These are phyloP conservation scores for Penicillium sp. DNA, from an alignment of 2,329 filamentous ascomycete species.

Conservation along the genomic window DNA sequence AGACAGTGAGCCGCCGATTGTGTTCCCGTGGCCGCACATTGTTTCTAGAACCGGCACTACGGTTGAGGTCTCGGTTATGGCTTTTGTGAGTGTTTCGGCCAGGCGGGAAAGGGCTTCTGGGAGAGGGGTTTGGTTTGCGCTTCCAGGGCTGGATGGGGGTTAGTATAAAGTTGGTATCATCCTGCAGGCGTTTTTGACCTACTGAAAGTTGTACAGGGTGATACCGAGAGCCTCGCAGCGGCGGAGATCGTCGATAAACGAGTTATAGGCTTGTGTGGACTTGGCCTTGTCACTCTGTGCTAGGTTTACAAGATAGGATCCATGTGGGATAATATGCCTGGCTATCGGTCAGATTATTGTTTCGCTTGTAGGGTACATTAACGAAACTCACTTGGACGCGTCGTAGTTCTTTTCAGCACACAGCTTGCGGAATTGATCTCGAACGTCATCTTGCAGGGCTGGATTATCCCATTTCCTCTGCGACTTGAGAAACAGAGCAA, in stretches of 20 bases:
- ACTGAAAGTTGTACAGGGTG: slow-evolving; percentile 92
- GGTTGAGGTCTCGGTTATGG: slow-evolving; percentile 67
- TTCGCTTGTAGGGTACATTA: neutral
- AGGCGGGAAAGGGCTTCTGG: slow-evolving; percentile 71
- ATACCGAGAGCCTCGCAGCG: slow-evolving; percentile 85
- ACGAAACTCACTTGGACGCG: slow-evolving; percentile 48
- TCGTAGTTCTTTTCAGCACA: slow-evolving; percentile 69
- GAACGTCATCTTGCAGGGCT: slow-evolving; percentile 63
- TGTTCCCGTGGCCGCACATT: slow-evolving; percentile 86
- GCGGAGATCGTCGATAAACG: slow-evolving; percentile 81
- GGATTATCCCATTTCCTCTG: slow-evolving; percentile 93
- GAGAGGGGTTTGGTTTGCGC: slow-evolving; percentile 63
- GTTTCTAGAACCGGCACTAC: slow-evolving; percentile 89
- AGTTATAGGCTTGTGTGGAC: slow-evolving; percentile 75
- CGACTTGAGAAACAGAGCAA: slow-evolving; percentile 92
- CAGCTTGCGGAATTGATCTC: slow-evolving; percentile 63
- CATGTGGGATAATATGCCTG: slow-evolving; percentile 77
- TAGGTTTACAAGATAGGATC: slow-evolving; percentile 93
- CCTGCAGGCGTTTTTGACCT: slow-evolving; percentile 11
- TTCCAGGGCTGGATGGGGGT: slow-evolving; percentile 59
- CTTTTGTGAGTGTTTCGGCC: slow-evolving; percentile 73
- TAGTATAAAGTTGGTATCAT: neutral
- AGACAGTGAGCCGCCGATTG: slow-evolving; percentile 78
- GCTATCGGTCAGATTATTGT: slow-evolving; percentile 9
- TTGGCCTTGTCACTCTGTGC: slow-evolving; percentile 77